Base-by-base conservation (phyloP, 2,329 filamentous ascomycete genomes). In the Calonectria pauciramosa region DNA sequence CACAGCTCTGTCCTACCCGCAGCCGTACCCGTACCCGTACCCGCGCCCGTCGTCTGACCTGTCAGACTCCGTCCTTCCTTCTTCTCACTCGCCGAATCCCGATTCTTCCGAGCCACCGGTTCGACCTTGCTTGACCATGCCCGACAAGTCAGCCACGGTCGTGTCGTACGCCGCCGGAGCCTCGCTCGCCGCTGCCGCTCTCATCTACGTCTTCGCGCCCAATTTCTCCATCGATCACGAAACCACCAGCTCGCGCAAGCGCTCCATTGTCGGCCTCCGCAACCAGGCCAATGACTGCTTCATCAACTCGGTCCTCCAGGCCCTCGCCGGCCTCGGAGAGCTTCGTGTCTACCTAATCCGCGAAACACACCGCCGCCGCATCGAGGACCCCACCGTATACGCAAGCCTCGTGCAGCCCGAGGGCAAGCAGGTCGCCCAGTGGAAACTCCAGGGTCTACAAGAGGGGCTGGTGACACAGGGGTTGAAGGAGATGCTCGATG, bases 141-240 rank as follows among this genome's bases (percentile, higher is more conserved):
- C 82, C 73, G 84, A 85, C 64, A 86, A 84, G 76, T 80, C 84
- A 73, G 77, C 79, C 69, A 83, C 84, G 32, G 85, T 86, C 81
- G 95, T 95, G 80, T 95, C 95, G 56, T 99, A 99, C 86, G 97
- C 97, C 82, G 97, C 96, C 74, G 96, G 96, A 80, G 97, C 96
- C 75, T 98, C 96, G 70, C 93, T 99, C 76, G 97, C 97, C 71
- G 97, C 97, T 76, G 95, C 98, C 76, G 96, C 97, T 38, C 91
- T 99, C 72, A 95, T 99, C 84, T 99, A 99, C 86, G 96, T 99
- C 80, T 99, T 99, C 86, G 96, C 94, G 11, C 97, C 97, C n/a
- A 99, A 96, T 68, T 99, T 96, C 86, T 95, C 98, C 81, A 93
- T 99, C 84, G 96, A 99, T 86, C 93, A 93, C 82, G 94, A 97